Evolutionary conservation across 164 flowering plant species (phyloP), one percentile per base, ranked within the genome.

Genomic region (Aristolochia fimbriata): DNA sequence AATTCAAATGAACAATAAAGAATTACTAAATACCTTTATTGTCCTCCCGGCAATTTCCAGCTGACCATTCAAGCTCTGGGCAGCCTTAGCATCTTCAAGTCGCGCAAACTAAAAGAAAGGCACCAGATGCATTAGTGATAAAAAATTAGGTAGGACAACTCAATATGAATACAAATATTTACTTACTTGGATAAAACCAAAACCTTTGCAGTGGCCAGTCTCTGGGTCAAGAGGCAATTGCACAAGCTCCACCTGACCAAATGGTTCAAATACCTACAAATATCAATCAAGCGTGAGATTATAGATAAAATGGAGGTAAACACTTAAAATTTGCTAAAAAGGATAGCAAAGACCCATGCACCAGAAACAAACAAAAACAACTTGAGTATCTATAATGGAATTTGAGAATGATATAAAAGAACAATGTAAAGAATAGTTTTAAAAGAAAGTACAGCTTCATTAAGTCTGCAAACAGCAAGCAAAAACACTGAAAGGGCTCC

Each of bases 51-150:
- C 98, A 75, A 92, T 85, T 54, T 89, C 96, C 60, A 92, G 62
- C 59, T 88, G 89, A 51, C 93, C 93, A 80, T 92, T 80, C 70
- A 92, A 72, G 73, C 73, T 84, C 69, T 83, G 81, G 27, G 98
- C 93, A 67, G 86, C 84, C 70, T 82, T 86, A 47, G 98, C 96
- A 86, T 92, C 96, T 73, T 92, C 98, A 68, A 89, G 86, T 24
- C 88, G 88, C 27, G 88, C 79, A 87, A 87, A 92, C 98, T 92
- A 75, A 69, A 70, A 47, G 2, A 63, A 21, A 43, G 43, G n/a
- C 23, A 46, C 21, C 17, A 61, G 19, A 65, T 43, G 2, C 25
- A 31, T 52, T 19, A 69, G 69, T 19, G 68, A 54, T 41, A 59
- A 6, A 58, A n/a, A 47, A 52, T 27, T 25, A 22, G 17, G 17